Base-by-base conservation (phyloP, 768 basidiomycete genomes). In the Suillus luteus region DNA sequence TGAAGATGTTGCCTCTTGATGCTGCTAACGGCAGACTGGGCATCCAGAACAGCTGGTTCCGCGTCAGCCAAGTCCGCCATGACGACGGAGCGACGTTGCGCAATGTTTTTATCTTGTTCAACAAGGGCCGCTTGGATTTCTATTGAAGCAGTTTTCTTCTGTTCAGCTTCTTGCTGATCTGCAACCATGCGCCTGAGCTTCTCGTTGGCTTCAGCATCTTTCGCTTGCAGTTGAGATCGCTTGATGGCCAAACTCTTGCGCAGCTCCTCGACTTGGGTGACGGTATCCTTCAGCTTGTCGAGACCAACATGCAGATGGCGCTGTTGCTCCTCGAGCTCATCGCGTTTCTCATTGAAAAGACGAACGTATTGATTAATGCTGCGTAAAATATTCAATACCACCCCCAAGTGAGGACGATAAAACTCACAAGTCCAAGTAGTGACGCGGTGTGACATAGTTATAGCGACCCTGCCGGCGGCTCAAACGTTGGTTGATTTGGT, bases 91-190 rank as follows among this genome's bases (percentile, higher is more conserved):
- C 89, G 86, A 48, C 97, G 90, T 72, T 97, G 88, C 63, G 91
- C 88, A 63, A 99, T 99, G 70, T 92, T 74, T 63, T 86, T 85
- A 76, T 99, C 94, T 75, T 98, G 96, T 74, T 94, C 88, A 17
- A 91, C 93, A 57, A 99, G 82, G 27, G 93, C 95, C 2, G 93
- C 92, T 73, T 98, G 95, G 54, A 99, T 96, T 75, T 96, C 87
- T 68, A 98, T 94, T 9, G 97, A 99, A 0, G 94, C 95, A 2
- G 92, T 84, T 73, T 98, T 98, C 85, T 99, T 97, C 74, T 96
- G 93, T 72, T 99, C 97, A 2, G 97, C 97, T 72, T 99, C 96
- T 73, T 98, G 96, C 76, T 99, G 96, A 76, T 99, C 96, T 8
- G 93, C 84, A 15, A 99, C 95, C 96, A 99, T 99, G 63, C 94